These are phyloP conservation scores for Elsinoe fawcettii DNA, from an alignment of 2,329 filamentous ascomycete species.

Conservation along the genomic window DNA sequence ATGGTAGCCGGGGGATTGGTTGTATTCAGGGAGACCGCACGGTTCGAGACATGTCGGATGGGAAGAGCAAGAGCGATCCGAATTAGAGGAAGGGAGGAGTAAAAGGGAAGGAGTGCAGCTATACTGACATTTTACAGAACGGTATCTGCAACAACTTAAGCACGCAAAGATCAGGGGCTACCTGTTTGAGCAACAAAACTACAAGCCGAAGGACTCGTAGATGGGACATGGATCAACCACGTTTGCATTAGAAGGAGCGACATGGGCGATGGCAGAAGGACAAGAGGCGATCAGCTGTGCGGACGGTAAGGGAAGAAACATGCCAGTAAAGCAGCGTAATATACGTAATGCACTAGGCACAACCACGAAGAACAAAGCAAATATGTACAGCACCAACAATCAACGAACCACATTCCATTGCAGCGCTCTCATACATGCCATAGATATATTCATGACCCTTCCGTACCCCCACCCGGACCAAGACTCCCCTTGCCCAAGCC, in stretches of 20 bases:
- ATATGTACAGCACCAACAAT: conserved; percentile 10
- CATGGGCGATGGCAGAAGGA: too few species aligned
- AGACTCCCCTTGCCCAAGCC: neutral
- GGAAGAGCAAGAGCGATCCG: neutral
- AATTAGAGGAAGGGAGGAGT: neutral
- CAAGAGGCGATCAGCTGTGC: too few species aligned
- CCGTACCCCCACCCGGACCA: neutral
- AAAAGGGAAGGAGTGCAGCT: neutral
- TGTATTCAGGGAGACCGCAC: neutral
- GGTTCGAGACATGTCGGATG: neutral
- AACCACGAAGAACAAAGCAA: neutral
- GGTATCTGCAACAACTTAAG: conserved; percentile 70
- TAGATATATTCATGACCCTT: neutral
- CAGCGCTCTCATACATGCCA: neutral
- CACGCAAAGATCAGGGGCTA: conserved; percentile 71
- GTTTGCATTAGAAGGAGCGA: too few species aligned
- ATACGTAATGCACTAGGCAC: neutral
- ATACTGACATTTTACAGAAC: conserved; percentile 46
- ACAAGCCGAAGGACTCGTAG: conserved; percentile 44
- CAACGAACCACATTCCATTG: neutral
- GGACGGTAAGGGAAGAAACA: neutral
- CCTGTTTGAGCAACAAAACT: conserved; percentile 73
- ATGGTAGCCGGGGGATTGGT: neutral
- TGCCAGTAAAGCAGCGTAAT: neutral
- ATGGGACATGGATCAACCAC: neutral